Evolutionary conservation across 768 basidiomycete genomes (phyloP).

Genomic region (Leccinellum luteum): DNA sequence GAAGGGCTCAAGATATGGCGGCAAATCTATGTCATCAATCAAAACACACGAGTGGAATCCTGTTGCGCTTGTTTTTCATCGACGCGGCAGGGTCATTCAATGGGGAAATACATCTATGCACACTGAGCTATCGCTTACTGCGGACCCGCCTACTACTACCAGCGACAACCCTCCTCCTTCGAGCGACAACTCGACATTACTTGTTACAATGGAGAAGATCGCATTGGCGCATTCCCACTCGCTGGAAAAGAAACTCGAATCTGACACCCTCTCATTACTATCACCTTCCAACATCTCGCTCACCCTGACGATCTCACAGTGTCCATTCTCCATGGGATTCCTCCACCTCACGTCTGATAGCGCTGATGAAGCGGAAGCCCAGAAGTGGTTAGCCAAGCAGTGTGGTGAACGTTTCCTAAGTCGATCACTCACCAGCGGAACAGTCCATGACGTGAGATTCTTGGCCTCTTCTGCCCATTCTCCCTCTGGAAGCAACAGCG

Average conservation of each 20-base stretch:
- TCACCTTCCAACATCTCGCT: constrained; percentile 7
- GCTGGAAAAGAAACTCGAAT: neutral
- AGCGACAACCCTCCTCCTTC: neutral
- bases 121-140: constrained; percentile 8
- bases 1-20: neutral
- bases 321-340: constrained; percentile 15
- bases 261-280: neutral
- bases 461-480: constrained; percentile 4
- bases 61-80: constrained; percentile 10
- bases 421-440: constrained; percentile 18
- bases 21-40: neutral
- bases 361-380: neutral
- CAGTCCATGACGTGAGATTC: constrained; percentile 19
- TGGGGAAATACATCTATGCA: constrained; percentile 17
- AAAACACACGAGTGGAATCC: constrained; percentile 3
- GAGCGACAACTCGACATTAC: neutral
- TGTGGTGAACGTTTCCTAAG: constrained; percentile 4
- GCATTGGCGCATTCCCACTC: constrained; percentile 1
- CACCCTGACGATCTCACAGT: constrained; percentile 11
- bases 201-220: constrained; percentile 2
- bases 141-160: neutral
- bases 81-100: neutral
- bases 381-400: constrained; percentile 3
- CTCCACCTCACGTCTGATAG: neutral
- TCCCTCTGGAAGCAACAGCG: neutral